These are phyloP conservation scores for Brassica balearica DNA, from an alignment of 441 rosid species.

Conservation along the genomic window DNA sequence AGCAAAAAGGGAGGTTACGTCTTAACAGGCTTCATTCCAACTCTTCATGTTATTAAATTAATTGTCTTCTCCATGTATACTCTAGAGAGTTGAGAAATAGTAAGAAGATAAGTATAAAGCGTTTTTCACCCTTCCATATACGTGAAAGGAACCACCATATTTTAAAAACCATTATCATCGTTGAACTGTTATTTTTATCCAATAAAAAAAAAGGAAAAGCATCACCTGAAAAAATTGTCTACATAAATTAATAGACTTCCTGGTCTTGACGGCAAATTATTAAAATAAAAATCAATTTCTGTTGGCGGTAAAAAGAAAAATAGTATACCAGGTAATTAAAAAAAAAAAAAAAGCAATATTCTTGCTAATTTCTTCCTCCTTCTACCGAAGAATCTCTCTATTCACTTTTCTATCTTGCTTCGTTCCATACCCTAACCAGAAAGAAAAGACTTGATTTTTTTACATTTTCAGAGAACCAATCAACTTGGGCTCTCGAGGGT, in stretches of 20 bases:
- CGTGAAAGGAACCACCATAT: slow-evolving; percentile 6
- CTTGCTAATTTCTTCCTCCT: slow-evolving; percentile 39
- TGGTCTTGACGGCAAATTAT: background rate
- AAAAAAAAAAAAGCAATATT: slow-evolving; percentile 35
- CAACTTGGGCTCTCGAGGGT: slow-evolving; percentile 31
- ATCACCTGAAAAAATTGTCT: background rate
- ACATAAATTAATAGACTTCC: background rate
- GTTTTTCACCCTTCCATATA: background rate
- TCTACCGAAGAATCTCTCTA: slow-evolving; percentile 46
- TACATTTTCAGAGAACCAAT: background rate
- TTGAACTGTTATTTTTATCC: background rate
- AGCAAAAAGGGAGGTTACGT: background rate
- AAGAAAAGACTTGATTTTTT: slow-evolving; percentile 11
- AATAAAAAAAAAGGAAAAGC: background rate
- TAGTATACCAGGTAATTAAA: background rate
- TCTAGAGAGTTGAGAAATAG: background rate
- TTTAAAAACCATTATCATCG: slow-evolving; percentile 1
- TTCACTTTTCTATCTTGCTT: slow-evolving; percentile 5
- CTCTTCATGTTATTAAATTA: background rate
- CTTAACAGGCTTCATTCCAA: background rate
- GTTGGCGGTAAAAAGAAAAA: slow-evolving; percentile 1
- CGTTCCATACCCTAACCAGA: slow-evolving; percentile 34
- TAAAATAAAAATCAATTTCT: background rate
- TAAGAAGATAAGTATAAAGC: background rate
- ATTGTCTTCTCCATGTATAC: background rate